Percentiles rank a stretch among this genome's conserved stretches.
These are phyloP conservation scores for Tolypocladium ovalisporum DNA, from an alignment of 2,329 filamentous ascomycete species.

Conservation along the genomic window DNA sequence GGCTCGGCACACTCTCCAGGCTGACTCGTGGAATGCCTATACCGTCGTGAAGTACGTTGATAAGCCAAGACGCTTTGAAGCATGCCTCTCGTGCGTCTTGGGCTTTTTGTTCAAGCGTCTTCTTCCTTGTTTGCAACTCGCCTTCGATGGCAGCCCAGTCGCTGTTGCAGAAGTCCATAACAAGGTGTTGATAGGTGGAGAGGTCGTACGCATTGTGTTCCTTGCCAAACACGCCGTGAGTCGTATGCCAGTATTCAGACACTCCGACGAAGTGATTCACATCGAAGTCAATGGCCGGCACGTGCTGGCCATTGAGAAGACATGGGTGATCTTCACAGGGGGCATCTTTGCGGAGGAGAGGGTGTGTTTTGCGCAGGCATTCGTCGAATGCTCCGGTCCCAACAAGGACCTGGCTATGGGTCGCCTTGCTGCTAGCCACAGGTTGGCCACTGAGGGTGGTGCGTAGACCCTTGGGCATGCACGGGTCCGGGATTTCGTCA, in stretches of 20 bases:
- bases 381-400: conserved; percentile 83
- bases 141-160: conserved; percentile 69
- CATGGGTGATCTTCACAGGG: conserved; percentile 77
- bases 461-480: conserved; percentile 67
- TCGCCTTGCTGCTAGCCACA: conserved; percentile 23
- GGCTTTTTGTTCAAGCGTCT: conserved; percentile 65
- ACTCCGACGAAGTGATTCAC: conserved; percentile 97
- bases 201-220: conserved; percentile 81
- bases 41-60: conserved; percentile 90
- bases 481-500: conserved; percentile 77
- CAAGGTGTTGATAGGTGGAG: conserved; percentile 74
- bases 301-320: conserved; percentile 81
- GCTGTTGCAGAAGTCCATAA: conserved; percentile 73
- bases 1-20: conserved; percentile 49
- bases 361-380: conserved; percentile 72
- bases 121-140: conserved; percentile 55
- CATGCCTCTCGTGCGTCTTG: conserved; percentile 78
- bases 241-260: conserved; percentile 98
- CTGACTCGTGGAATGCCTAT: conserved; percentile 86
- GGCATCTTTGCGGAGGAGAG: conserved; percentile 79
- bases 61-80: conserved; percentile 97
- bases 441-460: conserved; percentile 60
- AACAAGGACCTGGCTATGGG: conserved; percentile 44
- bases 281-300: conserved; percentile 91
- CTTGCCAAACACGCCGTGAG: conserved; percentile 82